Percentiles rank a stretch among this genome's conserved stretches.
These are phyloP conservation scores for Talinum fruticosum DNA, from an alignment of 148 eudicot species.

Conservation along the genomic window DNA sequence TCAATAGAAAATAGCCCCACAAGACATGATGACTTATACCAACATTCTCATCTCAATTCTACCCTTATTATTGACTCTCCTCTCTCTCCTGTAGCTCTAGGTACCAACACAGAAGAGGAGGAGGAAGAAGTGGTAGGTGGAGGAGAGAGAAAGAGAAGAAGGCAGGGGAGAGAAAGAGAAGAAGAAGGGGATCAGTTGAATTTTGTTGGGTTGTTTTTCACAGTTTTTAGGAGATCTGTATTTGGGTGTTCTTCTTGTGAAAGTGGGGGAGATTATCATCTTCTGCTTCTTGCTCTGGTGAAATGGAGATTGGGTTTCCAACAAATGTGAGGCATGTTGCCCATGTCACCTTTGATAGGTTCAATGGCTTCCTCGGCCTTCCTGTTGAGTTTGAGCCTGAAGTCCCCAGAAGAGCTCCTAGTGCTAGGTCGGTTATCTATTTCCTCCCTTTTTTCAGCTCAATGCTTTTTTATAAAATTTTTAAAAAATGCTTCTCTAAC, in stretches of 20 bases:
- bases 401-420: constrained; percentile 84
- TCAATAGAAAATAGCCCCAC: constrained; percentile 31
- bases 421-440: constrained; percentile 66
- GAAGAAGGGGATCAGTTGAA: constrained; percentile 48
- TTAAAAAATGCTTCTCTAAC: background rate
- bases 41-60: constrained; percentile 34
- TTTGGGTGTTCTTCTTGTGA: constrained; percentile 44
- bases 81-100: too few relatives aligned
- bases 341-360: constrained; percentile 95
- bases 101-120: background rate
- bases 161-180: constrained; percentile 18
- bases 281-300: background rate
- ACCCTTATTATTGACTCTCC: background rate
- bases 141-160: constrained; percentile 29
- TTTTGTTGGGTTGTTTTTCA: constrained; percentile 47
- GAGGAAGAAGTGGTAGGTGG: constrained; percentile 19
- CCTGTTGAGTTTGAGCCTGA: constrained; percentile 98
- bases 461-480: background rate
- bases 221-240: constrained; percentile 61
- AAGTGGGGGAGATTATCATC: background rate
- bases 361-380: constrained; percentile 92
- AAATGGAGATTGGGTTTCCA: constrained; percentile 90
- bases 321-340: constrained; percentile 93
- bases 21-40: constrained; percentile 58
- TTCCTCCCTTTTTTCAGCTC: background rate